Conservation (phyloP, 164 flowering plant genomes). For the Umbellularia californica region DNA sequence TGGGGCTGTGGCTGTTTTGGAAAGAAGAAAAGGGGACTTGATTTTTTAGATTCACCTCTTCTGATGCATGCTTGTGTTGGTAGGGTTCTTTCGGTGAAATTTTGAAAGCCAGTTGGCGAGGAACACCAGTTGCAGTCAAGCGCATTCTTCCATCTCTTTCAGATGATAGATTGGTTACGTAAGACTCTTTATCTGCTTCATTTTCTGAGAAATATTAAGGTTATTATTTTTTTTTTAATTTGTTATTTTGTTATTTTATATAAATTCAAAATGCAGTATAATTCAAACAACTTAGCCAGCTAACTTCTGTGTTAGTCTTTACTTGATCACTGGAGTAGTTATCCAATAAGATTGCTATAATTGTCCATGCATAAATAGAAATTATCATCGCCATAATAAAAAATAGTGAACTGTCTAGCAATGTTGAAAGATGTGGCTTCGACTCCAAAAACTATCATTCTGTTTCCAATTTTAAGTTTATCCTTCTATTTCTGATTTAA, state of each 20-base stretch:
- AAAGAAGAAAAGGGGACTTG: background rate
- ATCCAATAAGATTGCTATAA: background rate
- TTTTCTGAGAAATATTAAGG: background rate
- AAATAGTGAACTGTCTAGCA: no score
- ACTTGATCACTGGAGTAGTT: background rate
- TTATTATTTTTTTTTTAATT: no score
- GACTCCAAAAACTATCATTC: no score
- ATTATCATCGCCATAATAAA: no score
- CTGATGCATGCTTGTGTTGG: conserved; percentile 8
- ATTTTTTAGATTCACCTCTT: background rate
- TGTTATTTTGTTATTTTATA: no score
- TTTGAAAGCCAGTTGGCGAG: conserved; percentile 90
- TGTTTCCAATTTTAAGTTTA: no score
- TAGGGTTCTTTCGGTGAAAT: conserved; percentile 99
- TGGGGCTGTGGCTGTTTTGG: no score
- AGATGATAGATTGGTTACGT: conserved; percentile 96
- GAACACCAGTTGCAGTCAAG: conserved; percentile 97
- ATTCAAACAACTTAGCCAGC: no score
- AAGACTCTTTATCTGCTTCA: conserved; percentile 27
- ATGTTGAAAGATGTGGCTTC: no score
- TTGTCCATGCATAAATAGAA: background rate
- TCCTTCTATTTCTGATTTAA: no score
- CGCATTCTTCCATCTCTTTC: conserved; percentile 98
- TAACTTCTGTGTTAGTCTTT: background rate
- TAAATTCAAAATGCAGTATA: background rate